These are phyloP conservation scores for Tulasnella sp. DNA, from an alignment of 768 basidiomycete species.

Conservation along the genomic window DNA sequence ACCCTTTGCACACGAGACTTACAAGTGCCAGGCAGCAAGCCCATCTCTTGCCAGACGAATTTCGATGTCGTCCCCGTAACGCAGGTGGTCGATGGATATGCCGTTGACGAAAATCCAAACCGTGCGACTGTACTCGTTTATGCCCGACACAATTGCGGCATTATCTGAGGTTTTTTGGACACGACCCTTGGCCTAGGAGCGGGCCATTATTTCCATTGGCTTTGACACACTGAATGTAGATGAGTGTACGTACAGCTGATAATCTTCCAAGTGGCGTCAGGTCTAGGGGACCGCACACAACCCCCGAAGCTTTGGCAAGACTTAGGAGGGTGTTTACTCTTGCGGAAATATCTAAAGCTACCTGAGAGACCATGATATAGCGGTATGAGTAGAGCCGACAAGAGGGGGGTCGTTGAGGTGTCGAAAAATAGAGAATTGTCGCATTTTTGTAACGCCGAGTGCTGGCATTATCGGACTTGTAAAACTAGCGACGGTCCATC, in stretches of 20 bases:
- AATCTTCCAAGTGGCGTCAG: not conserved
- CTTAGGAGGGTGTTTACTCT: not conserved
- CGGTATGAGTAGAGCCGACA: not conserved
- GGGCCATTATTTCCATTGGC: not conserved
- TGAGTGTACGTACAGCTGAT: not conserved
- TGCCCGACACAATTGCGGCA: not conserved
- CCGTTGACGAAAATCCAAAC: not conserved
- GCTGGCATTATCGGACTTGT: too few relatives aligned
- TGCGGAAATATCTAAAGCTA: not conserved
- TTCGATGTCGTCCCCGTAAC: not conserved
- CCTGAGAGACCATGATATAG: not conserved
- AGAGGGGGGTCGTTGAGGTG: not conserved
- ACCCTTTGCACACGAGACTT: not conserved
- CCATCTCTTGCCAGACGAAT: not conserved
- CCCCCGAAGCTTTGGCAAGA: not conserved
- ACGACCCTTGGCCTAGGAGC: not conserved
- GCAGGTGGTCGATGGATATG: not conserved
- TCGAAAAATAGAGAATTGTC: not conserved
- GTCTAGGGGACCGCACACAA: not conserved
- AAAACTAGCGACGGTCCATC: too few relatives aligned
- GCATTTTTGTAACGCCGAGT: not conserved
- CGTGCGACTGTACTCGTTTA: not conserved
- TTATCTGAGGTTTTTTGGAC: not conserved
- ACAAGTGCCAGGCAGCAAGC: not conserved
- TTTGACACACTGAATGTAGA: too few relatives aligned